A percentile compares a stretch with the other conserved stretches of the same genome.
These are phyloP conservation scores for Dryas octopetala DNA, from an alignment of 306 rosid genomes.

Conservation along the genomic window DNA sequence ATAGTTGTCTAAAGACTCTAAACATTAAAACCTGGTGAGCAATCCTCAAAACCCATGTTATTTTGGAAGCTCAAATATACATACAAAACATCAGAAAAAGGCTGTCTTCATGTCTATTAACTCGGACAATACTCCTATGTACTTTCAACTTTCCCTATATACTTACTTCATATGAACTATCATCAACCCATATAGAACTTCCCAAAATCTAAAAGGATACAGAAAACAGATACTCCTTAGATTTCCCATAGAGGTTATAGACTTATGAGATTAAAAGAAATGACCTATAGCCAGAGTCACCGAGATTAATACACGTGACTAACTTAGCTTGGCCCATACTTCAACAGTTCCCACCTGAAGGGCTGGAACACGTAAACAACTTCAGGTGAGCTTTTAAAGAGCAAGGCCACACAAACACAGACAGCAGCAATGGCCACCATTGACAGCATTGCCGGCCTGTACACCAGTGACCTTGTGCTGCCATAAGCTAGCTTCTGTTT, in stretches of 20 bases:
- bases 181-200: neutral
- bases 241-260: neutral
- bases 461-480: slow-evolving; percentile 47
- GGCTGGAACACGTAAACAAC: slow-evolving; percentile 65
- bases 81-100: neutral
- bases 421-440: slow-evolving; percentile 86
- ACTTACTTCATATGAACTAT: neutral
- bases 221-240: slow-evolving; percentile 2
- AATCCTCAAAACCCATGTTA: neutral
- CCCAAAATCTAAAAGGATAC: neutral
- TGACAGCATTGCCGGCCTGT: slow-evolving; percentile 78
- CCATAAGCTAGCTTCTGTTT: slow-evolving; percentile 43
- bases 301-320: neutral
- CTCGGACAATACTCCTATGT: neutral
- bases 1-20: too few species aligned
- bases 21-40: slow-evolving; percentile 3
- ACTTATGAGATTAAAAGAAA: neutral
- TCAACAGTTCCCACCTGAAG: slow-evolving; percentile 74
- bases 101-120: neutral
- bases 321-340: slow-evolving; percentile 61
- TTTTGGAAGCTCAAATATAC: slow-evolving; percentile 4
- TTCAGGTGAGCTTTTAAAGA: slow-evolving; percentile 80
- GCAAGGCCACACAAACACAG: slow-evolving; percentile 87
- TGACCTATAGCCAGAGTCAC: neutral
- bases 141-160: neutral